Evolutionary conservation across 176 grass and related monocot genomes (phyloP), one percentile per base, ranked within the genome.

Genomic region (Miscanthus lutarioriparius): DNA sequence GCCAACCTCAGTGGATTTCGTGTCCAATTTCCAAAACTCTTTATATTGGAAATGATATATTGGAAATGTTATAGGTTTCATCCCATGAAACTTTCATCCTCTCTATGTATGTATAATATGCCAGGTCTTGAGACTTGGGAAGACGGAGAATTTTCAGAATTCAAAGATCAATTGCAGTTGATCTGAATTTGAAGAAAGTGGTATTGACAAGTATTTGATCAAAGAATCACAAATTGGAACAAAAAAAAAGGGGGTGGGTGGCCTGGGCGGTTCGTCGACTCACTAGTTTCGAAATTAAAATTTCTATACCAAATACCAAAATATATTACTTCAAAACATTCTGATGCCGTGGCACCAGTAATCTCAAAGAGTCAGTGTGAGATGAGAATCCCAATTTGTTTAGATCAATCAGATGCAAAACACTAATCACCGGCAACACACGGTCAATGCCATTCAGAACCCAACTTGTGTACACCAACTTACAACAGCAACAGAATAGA

Each of bases 401-500:
- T 40, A 3, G 11, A 12, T 35, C 64, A 80, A 51, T 39, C 33
- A 38, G 23, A 40, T 20, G 32, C 4, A 70, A 27, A 81, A 19
- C 6, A 82, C 23, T 9, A 14, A 47, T 0, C 4, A 83, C 20
- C 2, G 8, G 1, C 10, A 83, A 64, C n/a, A 67, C 19, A 25
- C 0, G 0, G 59, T 14, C 16, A 28, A 14, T 26, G 25, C 2
- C 28, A 63, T 76, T 39, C 71, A 37, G 4, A 49, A 39, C 64
- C 2, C 51, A 71, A 27, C 72, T 48, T 22, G 30, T 53, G n/a
- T 83, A 70, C 11, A 68, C 49, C 64, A 37, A 51, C 3, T 70
- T 76, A 77, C 70, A 81, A 85, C 71, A 70, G 72, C 70, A 81
- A 85, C 71, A 70, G 72, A 81, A 26, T n/a, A 64, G 22, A 80